These are phyloP conservation scores for Bacidia gigantensis DNA, from an alignment of 495 filamentous ascomycete species.

Conservation along the genomic window DNA sequence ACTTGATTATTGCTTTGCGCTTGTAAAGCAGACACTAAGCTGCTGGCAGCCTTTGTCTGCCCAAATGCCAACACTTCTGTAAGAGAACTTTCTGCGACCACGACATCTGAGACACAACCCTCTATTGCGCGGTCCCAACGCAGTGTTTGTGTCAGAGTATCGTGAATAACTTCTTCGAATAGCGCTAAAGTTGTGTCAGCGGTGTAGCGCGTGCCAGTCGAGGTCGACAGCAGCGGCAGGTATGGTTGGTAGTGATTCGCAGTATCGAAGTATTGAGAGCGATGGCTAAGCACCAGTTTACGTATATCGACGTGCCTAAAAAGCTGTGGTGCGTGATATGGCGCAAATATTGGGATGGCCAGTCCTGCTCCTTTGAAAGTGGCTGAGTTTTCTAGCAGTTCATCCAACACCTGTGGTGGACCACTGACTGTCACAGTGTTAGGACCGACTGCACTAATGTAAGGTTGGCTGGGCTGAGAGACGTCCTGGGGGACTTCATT, in stretches of 20 bases:
- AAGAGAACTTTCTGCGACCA: not conserved
- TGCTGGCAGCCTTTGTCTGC: not conserved
- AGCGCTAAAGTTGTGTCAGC: not conserved
- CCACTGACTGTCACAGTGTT: conserved; percentile 31
- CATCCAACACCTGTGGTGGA: conserved; percentile 22
- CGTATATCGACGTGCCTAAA: conserved; percentile 35
- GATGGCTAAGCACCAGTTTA: not conserved
- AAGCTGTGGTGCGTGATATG: not conserved
- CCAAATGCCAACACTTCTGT: not conserved
- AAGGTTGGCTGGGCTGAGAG: conserved; percentile 20
- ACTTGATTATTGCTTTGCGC: not conserved
- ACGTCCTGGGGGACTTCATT: not conserved
- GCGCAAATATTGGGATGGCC: not conserved
- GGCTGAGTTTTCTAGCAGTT: not conserved
- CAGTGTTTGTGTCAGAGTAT: conserved; percentile 5
- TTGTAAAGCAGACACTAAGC: not conserved
- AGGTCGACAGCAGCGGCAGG: not conserved
- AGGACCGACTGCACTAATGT: conserved; percentile 26
- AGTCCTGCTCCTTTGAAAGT: conserved; percentile 40
- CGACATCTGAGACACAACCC: not conserved
- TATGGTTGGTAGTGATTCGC: not conserved
- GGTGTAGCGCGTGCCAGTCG: not conserved
- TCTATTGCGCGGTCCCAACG: conserved; percentile 3
- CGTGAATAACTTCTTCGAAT: conserved; percentile 5
- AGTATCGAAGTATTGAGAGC: not conserved